These are phyloP conservation scores for Lepidium africanum DNA, from an alignment of 345 rosid species.

Conservation along the genomic window DNA sequence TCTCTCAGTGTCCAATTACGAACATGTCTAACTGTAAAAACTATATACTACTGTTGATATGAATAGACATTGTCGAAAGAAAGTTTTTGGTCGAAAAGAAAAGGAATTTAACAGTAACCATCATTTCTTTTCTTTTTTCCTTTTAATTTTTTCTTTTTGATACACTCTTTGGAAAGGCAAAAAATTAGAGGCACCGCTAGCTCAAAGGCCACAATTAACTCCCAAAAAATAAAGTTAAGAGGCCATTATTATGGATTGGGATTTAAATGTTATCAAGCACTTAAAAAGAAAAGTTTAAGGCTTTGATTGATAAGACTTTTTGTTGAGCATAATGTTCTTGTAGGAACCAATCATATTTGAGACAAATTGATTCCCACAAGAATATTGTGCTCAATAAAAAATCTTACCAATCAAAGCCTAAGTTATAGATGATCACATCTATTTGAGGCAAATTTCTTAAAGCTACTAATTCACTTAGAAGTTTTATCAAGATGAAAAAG, in stretches of 20 bases:
- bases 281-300: too few relatives aligned
- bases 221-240: not conserved
- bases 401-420: too few relatives aligned
- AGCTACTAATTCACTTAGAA: too few relatives aligned
- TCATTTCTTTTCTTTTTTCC: not conserved
- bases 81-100: slow-evolving; percentile 1
- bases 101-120: not conserved
- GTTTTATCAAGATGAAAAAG: too few relatives aligned
- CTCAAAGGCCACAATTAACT: not conserved
- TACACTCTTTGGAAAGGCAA: not conserved
- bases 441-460: too few relatives aligned
- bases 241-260: not conserved
- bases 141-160: not conserved
- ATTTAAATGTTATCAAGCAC: not conserved
- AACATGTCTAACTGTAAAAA: not conserved
- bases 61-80: not conserved
- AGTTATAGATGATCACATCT: too few relatives aligned
- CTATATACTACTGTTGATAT: not conserved
- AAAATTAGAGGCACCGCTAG: too few relatives aligned
- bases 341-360: too few relatives aligned
- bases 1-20: not conserved
- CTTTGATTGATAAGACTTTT: too few relatives aligned
- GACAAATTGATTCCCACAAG: too few relatives aligned
- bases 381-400: too few relatives aligned
- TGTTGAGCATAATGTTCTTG: too few relatives aligned